A percentile compares a stretch with the other conserved stretches of the same genome.
phyloP scores from a whole-genome alignment of 2,329 filamentous ascomycete genomes.

The Cercospora beticola region DNA sequence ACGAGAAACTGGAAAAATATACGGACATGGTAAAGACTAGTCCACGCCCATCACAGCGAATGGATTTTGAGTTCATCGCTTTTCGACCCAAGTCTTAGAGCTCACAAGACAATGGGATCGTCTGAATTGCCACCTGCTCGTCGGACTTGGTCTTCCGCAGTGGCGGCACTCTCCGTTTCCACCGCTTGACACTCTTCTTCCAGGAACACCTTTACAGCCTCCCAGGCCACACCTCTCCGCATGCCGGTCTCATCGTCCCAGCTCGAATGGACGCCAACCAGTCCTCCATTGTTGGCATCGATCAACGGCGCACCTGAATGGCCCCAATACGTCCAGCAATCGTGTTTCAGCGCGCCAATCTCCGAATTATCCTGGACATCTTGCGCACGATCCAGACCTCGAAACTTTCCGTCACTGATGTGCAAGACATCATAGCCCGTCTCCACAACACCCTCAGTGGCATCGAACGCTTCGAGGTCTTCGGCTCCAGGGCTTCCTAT shows the following conservation, averaged over 20 bases:
- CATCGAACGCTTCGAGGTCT: slow-evolving; percentile 44
- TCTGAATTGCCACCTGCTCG: neutral
- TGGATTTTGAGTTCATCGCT: neutral
- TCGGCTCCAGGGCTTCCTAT: slow-evolving; percentile 46
- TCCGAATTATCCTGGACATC: slow-evolving; percentile 54
- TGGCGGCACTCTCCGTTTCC: neutral
- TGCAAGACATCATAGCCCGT: slow-evolving; percentile 52
- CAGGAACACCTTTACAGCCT: slow-evolving; percentile 48
- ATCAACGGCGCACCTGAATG: slow-evolving; percentile 55
- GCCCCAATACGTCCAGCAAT: slow-evolving; percentile 60
- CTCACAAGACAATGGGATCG: neutral
- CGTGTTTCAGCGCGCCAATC: slow-evolving; percentile 55
- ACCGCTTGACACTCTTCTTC: neutral
- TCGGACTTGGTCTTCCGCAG: neutral
- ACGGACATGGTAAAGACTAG: neutral
- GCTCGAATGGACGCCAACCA: slow-evolving; percentile 55
- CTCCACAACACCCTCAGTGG: slow-evolving; percentile 33
- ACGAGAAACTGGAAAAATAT: neutral
- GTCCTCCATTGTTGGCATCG: slow-evolving; percentile 38
- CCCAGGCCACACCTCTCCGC: slow-evolving; percentile 50
- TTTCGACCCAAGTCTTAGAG: neutral
- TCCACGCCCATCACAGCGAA: neutral
- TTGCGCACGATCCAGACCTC: slow-evolving; percentile 41
- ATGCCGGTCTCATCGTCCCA: slow-evolving; percentile 56
- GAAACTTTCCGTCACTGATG: slow-evolving; percentile 47